Percentiles rank a stretch among this genome's conserved stretches.
Evolutionary conservation across 2,329 filamentous ascomycete species (phyloP).

Genomic region (Trichoderma sp.): DNA sequence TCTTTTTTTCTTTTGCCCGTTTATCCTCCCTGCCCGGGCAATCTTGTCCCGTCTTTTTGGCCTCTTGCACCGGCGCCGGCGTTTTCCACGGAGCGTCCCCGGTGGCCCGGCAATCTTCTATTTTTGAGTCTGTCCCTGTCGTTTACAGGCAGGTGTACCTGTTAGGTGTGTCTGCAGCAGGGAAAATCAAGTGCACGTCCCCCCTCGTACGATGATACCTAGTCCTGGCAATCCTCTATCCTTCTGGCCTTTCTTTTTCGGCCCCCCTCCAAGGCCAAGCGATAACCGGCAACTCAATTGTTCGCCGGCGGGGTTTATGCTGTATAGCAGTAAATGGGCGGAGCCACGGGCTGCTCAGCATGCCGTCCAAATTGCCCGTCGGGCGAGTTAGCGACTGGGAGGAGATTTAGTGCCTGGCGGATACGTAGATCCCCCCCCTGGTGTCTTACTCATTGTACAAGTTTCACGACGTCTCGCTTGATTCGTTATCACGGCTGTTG

Average conservation of each 20-base stretch:
- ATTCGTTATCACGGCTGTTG: too few species aligned
- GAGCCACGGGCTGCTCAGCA: background rate
- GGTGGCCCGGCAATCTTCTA: background rate
- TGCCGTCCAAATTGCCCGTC: slow-evolving; percentile 3
- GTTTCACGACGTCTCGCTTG: too few species aligned
- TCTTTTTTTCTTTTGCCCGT: background rate
- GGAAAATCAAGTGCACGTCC: background rate
- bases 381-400: background rate
- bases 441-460: background rate
- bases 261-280: background rate
- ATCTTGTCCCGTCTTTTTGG: background rate
- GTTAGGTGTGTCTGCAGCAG: background rate
- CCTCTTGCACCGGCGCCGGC: background rate
- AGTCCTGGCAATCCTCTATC: background rate
- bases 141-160: too few species aligned
- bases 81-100: background rate
- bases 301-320: slow-evolving; percentile 15
- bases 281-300: slow-evolving; percentile 13
- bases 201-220: slow-evolving; percentile 16
- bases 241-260: background rate
- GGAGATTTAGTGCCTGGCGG: background rate
- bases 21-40: background rate
- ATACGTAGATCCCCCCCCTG: background rate
- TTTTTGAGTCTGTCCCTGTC: background rate
- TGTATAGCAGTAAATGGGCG: background rate